These are phyloP conservation scores for Platanthera zijinensis DNA, from an alignment of 106 monocot species.

Conservation along the genomic window DNA sequence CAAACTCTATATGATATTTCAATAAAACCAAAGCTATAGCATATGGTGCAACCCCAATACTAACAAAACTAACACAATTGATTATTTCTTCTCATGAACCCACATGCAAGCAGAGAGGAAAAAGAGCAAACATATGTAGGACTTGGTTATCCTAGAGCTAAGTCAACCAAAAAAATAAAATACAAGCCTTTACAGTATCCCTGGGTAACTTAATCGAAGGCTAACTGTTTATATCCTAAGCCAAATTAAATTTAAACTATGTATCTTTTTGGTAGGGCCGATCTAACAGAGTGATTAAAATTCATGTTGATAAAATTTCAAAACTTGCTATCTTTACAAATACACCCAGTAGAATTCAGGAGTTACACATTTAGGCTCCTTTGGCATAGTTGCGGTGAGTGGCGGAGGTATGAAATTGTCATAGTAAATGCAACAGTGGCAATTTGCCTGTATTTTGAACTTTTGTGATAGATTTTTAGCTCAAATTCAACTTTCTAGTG, in stretches of 20 bases:
- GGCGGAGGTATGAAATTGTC: no score
- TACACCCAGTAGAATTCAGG: neutral
- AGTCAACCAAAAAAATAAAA: neutral
- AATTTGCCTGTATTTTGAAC: no score
- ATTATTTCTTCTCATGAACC: neutral
- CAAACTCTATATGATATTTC: neutral
- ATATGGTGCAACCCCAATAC: neutral
- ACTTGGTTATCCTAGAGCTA: neutral
- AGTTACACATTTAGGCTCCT: neutral
- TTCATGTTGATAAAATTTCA: neutral
- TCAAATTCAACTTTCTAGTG: no score
- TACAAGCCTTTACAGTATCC: neutral
- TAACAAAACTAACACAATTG: neutral
- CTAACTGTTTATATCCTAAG: neutral
- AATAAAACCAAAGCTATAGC: neutral
- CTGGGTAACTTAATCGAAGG: neutral
- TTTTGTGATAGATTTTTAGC: no score
- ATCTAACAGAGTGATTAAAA: neutral
- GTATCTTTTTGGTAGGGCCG: no score
- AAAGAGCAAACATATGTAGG: neutral
- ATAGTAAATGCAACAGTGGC: no score
- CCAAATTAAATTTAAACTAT: no score
- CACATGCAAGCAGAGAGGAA: neutral
- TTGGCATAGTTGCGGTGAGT: no score
- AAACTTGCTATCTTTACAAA: neutral